Evolutionary conservation across 306 rosid species (phyloP).

Genomic region (Fragaria vesca): DNA sequence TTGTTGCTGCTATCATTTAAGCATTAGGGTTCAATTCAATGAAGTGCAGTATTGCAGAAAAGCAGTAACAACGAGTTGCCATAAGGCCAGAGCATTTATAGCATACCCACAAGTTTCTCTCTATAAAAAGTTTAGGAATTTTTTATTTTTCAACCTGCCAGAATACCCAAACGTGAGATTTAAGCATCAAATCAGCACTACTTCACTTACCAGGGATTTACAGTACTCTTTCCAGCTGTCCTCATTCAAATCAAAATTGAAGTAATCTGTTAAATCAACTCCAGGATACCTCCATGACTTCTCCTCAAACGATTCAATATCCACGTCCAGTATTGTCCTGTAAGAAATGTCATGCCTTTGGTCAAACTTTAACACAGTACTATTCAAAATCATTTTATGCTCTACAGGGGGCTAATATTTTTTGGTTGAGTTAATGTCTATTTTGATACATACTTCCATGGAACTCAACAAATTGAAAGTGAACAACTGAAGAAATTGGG

Average conservation of each 20-base stretch:
- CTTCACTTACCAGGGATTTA: constrained; percentile 51
- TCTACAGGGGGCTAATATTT: neutral
- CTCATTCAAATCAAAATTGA: constrained; percentile 69
- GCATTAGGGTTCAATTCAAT: constrained; percentile 10
- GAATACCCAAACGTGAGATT: neutral
- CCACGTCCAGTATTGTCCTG: constrained; percentile 60
- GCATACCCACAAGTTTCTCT: constrained; percentile 11
- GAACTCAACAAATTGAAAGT: neutral
- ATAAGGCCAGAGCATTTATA: neutral
- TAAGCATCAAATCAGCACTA: constrained; percentile 3
- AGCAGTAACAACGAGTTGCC: neutral
- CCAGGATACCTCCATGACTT: constrained; percentile 64
- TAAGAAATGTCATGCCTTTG: neutral
- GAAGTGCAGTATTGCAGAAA: constrained; percentile 16
- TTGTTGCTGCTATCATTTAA: constrained; percentile 41
- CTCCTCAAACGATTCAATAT: constrained; percentile 49
- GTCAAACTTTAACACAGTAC: neutral
- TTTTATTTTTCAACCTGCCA: constrained; percentile 10
- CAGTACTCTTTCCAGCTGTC: constrained; percentile 70
- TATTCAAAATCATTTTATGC: neutral
- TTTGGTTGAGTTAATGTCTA: neutral
- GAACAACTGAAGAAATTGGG: neutral
- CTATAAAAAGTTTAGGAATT: constrained; percentile 10
- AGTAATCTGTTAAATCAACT: constrained; percentile 60
- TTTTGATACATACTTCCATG: neutral